Base-by-base conservation (phyloP, 1,284 basidiomycete genomes). In the Paramarasmius palmivorus region DNA sequence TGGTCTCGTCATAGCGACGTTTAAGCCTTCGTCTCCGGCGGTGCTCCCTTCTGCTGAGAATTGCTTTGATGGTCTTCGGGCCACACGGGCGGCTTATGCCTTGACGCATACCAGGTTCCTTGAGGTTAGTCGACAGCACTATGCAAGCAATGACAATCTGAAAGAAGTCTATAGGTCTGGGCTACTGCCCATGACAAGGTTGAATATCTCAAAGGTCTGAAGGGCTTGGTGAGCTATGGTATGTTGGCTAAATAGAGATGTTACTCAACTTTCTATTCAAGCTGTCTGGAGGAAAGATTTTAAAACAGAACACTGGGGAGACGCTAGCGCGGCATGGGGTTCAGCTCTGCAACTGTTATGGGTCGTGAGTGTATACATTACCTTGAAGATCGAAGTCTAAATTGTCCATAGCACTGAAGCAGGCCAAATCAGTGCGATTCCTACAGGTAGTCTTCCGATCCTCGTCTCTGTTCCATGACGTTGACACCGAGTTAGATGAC, bases 81-180 rank as follows among this genome's bases (percentile, higher is more conserved):
- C 40, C 14, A 52, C 51, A 8, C 32, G 23, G 7, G 23, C 51
- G 10, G 29, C 22, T 4, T 52, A 46, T 46, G 44, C 26, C 19
- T 46, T 52, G 19, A 45, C 42, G n/a, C 51, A 42, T 12, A 42
- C 51, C 1, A 34, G 42, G 9, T 52, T 52, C 25, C 40, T 52
- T n/a, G 51, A 52, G 51, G 51, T 52, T 14, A 12, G 51, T 32
- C 14, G 23, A 12, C 10, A 14, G 8, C 20, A 3, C 15, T 5
- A 3, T 9, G 22, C 39, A 14, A 3, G 26, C 32, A 1, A 8
- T 29, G n/a, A 4, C 25, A 44, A 44, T 19, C 22, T n/a, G 4
- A 4, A 1, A 15, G 14, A 10, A 14, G 7, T 26, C 15, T 20
- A 32, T 46, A 52, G 51, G 36, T 22, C 8, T 52, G 51, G 51